A percentile compares a stretch with the other conserved stretches of the same genome.
Evolutionary conservation across 352 stramenopile genomes (phyloP).

Genomic region (Phytophthora quininea): DNA sequence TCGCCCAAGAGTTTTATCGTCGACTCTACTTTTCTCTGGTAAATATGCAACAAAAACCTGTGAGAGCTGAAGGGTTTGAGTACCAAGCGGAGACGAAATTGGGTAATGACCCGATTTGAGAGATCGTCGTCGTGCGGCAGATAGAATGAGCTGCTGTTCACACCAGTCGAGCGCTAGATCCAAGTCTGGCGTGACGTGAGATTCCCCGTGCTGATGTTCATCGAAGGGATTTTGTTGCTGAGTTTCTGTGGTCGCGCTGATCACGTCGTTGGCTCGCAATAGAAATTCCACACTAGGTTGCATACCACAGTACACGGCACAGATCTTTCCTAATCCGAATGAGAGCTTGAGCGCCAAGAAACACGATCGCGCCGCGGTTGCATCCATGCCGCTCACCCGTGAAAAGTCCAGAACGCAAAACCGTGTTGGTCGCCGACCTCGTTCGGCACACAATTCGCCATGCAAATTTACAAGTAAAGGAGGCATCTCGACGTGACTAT

Average conservation of each 20-base stretch:
- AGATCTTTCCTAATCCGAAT: constrained; percentile 53
- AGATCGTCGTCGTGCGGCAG: constrained; percentile 42
- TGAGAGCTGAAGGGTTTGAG: constrained; percentile 39
- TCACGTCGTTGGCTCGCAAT: constrained; percentile 62
- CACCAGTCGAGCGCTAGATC: constrained; percentile 70
- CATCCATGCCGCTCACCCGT: constrained; percentile 79
- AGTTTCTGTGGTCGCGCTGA: constrained; percentile 3
- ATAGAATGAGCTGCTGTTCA: constrained; percentile 64
- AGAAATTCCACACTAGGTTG: constrained; percentile 56
- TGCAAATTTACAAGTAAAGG: constrained; percentile 52
- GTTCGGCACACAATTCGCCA: constrained; percentile 29
- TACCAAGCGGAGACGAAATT: constrained; percentile 25
- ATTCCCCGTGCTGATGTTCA: constrained; percentile 16
- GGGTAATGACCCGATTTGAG: constrained; percentile 40
- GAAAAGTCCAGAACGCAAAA: constrained; percentile 43
- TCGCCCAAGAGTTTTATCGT: constrained; percentile 11
- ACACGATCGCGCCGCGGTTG: constrained; percentile 72
- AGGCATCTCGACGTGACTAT: constrained; percentile 17
- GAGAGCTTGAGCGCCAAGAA: constrained; percentile 74
- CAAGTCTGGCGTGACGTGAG: constrained; percentile 51
- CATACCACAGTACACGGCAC: constrained; percentile 75
- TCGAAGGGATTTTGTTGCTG: constrained; percentile 10
- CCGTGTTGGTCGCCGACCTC: not conserved
- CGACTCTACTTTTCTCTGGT: constrained; percentile 17
- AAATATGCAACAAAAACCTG: constrained; percentile 59